Conservation (phyloP, 495 filamentous ascomycete genomes). For the Aspergillus heteromorphus region DNA sequence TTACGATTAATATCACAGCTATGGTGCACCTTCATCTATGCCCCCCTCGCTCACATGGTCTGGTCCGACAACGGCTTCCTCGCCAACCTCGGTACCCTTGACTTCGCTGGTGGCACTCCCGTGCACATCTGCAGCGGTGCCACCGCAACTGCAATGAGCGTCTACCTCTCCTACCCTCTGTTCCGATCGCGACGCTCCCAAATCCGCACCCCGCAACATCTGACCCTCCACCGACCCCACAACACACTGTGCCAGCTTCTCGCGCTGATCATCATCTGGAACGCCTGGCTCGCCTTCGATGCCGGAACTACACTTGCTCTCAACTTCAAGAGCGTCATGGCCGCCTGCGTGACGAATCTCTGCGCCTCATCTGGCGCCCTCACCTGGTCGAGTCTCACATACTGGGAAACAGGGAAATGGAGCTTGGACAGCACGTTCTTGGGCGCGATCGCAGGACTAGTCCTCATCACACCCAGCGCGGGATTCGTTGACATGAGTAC, state of each 20-base stretch:
- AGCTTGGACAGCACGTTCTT: conserved; percentile 44
- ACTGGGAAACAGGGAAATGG: conserved; percentile 41
- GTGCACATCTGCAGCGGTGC: conserved; percentile 45
- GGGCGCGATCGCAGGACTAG: conserved; percentile 45
- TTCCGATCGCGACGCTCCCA: conserved; percentile 34
- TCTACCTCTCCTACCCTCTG: conserved; percentile 40
- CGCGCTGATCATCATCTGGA: conserved; percentile 50
- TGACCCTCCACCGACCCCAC: conserved; percentile 42
- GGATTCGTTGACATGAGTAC: conserved; percentile 42
- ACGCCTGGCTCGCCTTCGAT: conserved; percentile 53
- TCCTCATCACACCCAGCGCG: conserved; percentile 45
- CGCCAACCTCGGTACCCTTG: conserved; percentile 32
- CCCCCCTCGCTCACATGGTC: conserved; percentile 41
- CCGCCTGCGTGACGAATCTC: conserved; percentile 44
- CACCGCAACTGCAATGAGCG: conserved; percentile 34
- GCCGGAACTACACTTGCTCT: conserved; percentile 42
- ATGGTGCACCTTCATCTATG: conserved; percentile 44
- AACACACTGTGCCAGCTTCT: conserved; percentile 46
- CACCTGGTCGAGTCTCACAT: conserved; percentile 44
- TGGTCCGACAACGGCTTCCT: conserved; percentile 38
- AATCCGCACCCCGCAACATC: conserved; percentile 34
- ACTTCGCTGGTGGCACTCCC: conserved; percentile 44
- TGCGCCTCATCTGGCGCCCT: conserved; percentile 42
- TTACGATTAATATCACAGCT: conserved; percentile 18
- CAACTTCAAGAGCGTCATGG: conserved; percentile 44